Evolutionary conservation across 768 basidiomycete species (phyloP).

Genomic region (Tricholoma sp.): DNA sequence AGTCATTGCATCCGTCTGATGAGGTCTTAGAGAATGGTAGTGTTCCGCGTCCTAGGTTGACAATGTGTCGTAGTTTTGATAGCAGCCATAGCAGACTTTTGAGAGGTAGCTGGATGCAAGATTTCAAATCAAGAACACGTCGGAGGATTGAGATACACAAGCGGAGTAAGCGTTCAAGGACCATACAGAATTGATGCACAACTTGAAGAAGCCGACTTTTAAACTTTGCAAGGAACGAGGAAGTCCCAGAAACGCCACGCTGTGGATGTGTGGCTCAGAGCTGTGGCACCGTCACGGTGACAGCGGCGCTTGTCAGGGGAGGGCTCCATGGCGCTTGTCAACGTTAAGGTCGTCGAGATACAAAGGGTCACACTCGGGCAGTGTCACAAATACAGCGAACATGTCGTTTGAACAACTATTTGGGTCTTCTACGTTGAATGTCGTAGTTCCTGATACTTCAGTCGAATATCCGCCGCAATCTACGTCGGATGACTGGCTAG

Average conservation of each 20-base stretch:
- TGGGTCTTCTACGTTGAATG: constrained; percentile 49
- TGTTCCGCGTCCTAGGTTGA: background rate
- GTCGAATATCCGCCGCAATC: constrained; percentile 50
- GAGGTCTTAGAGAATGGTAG: background rate
- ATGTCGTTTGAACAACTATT: constrained; percentile 62
- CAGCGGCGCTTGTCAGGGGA: background rate
- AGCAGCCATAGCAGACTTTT: background rate
- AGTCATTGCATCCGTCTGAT: background rate
- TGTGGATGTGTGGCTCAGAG: background rate
- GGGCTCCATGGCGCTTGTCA: background rate
- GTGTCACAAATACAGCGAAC: too few relatives aligned
- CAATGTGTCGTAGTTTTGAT: background rate
- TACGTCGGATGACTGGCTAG: constrained; percentile 52
- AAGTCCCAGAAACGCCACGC: background rate
- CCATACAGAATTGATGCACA: background rate
- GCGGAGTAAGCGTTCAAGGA: background rate
- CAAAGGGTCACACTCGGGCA: too few relatives aligned
- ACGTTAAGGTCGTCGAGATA: too few relatives aligned
- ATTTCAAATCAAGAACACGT: background rate
- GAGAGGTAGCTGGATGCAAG: background rate
- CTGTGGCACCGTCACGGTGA: background rate
- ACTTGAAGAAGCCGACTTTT: background rate
- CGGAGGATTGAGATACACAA: background rate
- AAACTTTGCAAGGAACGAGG: background rate
- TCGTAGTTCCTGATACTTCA: constrained; percentile 62